Evolutionary conservation across 192 early-diverging fungal species (phyloP).

Genomic region (Umbelopsis sp.): DNA sequence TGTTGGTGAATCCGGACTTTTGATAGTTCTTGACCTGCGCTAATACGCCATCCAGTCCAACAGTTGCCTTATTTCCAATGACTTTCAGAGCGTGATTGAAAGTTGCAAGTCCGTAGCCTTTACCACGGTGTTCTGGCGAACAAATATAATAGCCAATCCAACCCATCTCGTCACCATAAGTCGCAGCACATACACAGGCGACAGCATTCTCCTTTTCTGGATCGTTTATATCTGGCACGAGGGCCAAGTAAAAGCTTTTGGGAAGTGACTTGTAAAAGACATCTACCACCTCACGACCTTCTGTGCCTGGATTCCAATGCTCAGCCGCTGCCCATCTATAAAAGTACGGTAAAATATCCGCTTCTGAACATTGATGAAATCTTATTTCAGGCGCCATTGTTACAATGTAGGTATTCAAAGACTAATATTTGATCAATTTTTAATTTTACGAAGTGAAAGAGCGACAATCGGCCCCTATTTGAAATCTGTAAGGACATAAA

Average conservation of each 20-base stretch:
- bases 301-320: not conserved
- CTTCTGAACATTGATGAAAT: not conserved
- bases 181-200: not conserved
- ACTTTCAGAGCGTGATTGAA: not conserved
- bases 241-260: not conserved
- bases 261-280: not conserved
- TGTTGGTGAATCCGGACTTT: not conserved
- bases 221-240: not conserved
- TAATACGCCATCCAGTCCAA: not conserved
- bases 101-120: constrained; percentile 27
- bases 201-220: not conserved
- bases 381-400: not conserved
- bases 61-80: not conserved
- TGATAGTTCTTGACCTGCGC: not conserved
- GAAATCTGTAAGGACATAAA: too few relatives aligned
- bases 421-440: not conserved
- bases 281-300: not conserved
- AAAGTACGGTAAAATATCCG: not conserved
- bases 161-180: constrained; percentile 32
- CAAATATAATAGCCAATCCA: constrained; percentile 38
- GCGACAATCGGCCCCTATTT: not conserved
- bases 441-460: not conserved
- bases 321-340: not conserved
- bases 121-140: constrained; percentile 25
- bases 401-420: not conserved